Conservation (phyloP, 1,284 basidiomycete species). For the Apiotrichum domesticum region DNA sequence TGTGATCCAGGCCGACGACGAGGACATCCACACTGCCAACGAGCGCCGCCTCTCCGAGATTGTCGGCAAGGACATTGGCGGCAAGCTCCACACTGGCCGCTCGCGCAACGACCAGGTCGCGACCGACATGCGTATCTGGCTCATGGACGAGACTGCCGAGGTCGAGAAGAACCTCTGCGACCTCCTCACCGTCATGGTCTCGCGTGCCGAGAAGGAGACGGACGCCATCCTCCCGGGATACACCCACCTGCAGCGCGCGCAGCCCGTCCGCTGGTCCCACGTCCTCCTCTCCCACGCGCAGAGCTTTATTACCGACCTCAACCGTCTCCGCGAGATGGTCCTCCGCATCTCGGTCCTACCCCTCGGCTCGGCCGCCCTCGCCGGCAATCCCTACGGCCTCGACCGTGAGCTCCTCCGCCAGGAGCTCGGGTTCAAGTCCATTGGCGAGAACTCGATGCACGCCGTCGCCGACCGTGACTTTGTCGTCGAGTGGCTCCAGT, state of each 20-base stretch:
- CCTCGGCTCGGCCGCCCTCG: conserved; percentile 87
- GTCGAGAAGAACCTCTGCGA: conserved; percentile 69
- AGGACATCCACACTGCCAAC: conserved; percentile 99
- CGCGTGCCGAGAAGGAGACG: conserved; percentile 85
- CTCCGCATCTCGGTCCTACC: conserved; percentile 85
- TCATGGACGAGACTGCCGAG: conserved; percentile 69
- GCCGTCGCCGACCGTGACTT: conserved; percentile 97
- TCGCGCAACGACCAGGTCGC: conserved; percentile 97
- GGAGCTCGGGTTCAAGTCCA: conserved; percentile 74
- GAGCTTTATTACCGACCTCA: conserved; percentile 80
- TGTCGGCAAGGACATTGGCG: conserved; percentile 75
- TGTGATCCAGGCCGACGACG: conserved; percentile 69
- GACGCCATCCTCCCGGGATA: conserved; percentile 90
- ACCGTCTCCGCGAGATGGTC: conserved; percentile 75
- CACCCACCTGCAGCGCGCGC: conserved; percentile 92
- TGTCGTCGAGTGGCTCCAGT: conserved; percentile 94
- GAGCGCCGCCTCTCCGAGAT: conserved; percentile 90
- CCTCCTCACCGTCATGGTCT: conserved; percentile 79
- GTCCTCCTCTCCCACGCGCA: conserved; percentile 91
- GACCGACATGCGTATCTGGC: conserved; percentile 95
- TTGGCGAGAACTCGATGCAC: conserved; percentile 90
- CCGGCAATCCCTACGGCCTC: conserved; percentile 89
- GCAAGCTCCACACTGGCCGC: conserved; percentile 92
- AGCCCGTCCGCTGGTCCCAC: conserved; percentile 98
- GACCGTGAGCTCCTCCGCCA: conserved; percentile 81